phyloP scores from a whole-genome alignment of 2,329 filamentous ascomycete species.

The Graphilbum sp. region DNA sequence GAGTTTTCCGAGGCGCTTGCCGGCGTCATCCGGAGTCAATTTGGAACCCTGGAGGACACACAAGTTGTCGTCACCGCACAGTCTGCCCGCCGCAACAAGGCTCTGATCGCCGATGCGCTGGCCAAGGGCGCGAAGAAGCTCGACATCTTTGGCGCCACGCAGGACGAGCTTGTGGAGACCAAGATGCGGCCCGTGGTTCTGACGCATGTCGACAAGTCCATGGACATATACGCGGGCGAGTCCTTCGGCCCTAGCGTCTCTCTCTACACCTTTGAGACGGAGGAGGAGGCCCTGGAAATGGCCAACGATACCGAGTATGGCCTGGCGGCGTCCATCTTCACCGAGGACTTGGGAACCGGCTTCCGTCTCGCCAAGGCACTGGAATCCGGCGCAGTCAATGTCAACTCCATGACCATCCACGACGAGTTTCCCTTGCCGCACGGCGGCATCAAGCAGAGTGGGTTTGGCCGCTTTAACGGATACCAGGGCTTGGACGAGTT shows the following conservation, averaged over 20 bases:
- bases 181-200: slow-evolving; percentile 11
- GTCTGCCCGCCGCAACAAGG: slow-evolving; percentile 24
- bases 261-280: slow-evolving; percentile 30
- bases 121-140: slow-evolving; percentile 45
- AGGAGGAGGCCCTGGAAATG: slow-evolving; percentile 29
- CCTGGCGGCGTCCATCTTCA: slow-evolving; percentile 38
- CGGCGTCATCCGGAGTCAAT: slow-evolving; percentile 12
- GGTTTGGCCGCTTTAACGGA: background rate
- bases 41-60: slow-evolving; percentile 45
- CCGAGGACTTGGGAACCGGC: slow-evolving; percentile 29
- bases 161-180: too few species aligned
- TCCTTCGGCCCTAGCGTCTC: slow-evolving; percentile 44
- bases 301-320: slow-evolving; percentile 40
- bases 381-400: background rate
- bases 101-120: slow-evolving; percentile 39
- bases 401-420: background rate
- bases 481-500: background rate
- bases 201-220: slow-evolving; percentile 6
- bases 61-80: too few species aligned
- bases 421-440: background rate
- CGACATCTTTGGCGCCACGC: too few species aligned
- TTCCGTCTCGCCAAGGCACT: slow-evolving; percentile 12
- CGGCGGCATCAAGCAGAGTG: background rate
- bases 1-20: slow-evolving; percentile 28
- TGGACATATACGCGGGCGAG: slow-evolving; percentile 22